Base-by-base conservation (phyloP, 148 eudicot species). In the Mesembryanthemum crystallinum region DNA sequence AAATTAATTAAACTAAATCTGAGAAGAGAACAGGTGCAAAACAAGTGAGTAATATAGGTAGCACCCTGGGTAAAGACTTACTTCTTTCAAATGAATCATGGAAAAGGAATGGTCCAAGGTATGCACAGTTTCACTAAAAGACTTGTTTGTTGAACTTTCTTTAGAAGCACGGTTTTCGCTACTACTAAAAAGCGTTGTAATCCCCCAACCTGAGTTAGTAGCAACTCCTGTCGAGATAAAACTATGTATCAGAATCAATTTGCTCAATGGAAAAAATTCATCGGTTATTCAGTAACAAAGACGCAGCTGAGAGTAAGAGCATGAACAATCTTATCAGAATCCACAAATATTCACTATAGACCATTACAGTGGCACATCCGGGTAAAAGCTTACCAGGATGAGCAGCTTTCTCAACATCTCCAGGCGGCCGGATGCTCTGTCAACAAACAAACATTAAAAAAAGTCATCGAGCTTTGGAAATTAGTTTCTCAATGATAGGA, bases 41-140 rank as follows among this genome's bases (percentile, higher is more conserved):
- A 37, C 43, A 59, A 33, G 12, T 30, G 8, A 29, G 63, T 13
- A 67, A 17, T 7, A 23, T 21, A 25, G 28, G 37, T 15, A 30
- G 17, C 79, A 60, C 25, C 69, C 29, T 24, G 28, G 1, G 37
- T 51, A 51, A 13, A 13, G 28, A 71, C 77, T 66, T 76, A 92
- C 98, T 92, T 96, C 99, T 81, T 85, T 91, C 77, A 95, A 82
- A 83, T 87, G 97, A 67, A 96, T 96, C 87, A 84, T 76, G n/a
- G 98, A 92, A 66, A 84, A 54, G 58, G 88, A 61, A 74, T 87
- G 90, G 23, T 91, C 97, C 81, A 82, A 58, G 78, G 69, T 86
- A 39, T 83, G 92, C 83, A 82, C 75, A 74, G 91, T 91, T 80
- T 96, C 99, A 70, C 30, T 79, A 35, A 83, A 84, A 51, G 88